A percentile compares a stretch with the other conserved stretches of the same genome.
Conservation (phyloP, 495 filamentous ascomycete species). For the Aspergillus steynii region DNA sequence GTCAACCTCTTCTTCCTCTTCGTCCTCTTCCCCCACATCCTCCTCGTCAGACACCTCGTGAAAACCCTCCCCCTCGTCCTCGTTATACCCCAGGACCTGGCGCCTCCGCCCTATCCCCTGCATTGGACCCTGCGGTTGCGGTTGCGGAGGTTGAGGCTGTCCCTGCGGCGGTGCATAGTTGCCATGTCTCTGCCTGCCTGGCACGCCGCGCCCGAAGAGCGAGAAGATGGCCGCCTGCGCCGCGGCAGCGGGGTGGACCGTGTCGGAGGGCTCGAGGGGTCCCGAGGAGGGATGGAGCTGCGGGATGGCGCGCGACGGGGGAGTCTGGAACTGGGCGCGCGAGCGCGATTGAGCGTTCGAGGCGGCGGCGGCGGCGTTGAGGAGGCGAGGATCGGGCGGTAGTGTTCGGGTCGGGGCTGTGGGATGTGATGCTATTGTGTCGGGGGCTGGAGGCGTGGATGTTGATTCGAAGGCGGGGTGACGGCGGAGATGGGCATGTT, state of each 20-base stretch:
- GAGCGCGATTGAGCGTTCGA: not conserved
- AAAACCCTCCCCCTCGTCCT: constrained; percentile 6
- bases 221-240: constrained; percentile 32
- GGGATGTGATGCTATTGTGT: no score
- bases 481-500: constrained; percentile 11
- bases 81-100: not conserved
- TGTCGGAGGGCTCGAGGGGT: constrained; percentile 26
- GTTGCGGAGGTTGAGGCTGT: not conserved
- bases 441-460: not conserved
- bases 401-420: no score
- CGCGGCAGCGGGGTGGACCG: constrained; percentile 22
- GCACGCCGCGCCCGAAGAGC: constrained; percentile 37
- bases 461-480: constrained; percentile 9
- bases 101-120: not conserved
- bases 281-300: constrained; percentile 37
- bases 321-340: constrained; percentile 37
- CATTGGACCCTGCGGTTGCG: not conserved
- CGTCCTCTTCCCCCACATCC: constrained; percentile 16
- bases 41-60: constrained; percentile 1
- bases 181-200: constrained; percentile 19
- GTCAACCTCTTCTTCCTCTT: constrained; percentile 18
- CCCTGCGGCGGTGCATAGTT: not conserved
- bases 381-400: not conserved
- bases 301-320: constrained; percentile 34
- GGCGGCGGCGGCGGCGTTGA: not conserved